phyloP scores from a whole-genome alignment of 2,329 filamentous ascomycete species.

The Colletotrichum lindemuthianum region DNA sequence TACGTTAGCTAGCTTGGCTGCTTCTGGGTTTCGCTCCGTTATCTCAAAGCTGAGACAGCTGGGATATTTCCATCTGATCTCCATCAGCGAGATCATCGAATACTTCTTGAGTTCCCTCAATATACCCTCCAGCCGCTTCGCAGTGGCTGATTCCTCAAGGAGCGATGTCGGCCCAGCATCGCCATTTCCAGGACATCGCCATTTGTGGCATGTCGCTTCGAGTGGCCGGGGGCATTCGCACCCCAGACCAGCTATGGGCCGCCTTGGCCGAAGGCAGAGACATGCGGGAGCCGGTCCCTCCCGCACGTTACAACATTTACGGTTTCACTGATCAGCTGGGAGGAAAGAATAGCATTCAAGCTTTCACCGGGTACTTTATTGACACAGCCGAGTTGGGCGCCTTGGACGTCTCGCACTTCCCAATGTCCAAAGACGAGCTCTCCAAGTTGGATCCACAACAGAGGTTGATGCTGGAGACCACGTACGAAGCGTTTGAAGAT shows the following conservation, averaged over 20 bases:
- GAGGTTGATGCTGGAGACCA: conserved; percentile 19
- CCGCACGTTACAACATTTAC: conserved; percentile 37
- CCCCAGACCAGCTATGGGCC: conserved; percentile 40
- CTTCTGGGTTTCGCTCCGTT: no score
- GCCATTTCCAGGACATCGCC: conserved; percentile 33
- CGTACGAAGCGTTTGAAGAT: conserved; percentile 15
- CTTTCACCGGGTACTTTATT: conserved; percentile 44
- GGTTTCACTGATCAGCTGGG: conserved; percentile 31
- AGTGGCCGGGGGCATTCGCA: conserved; percentile 39
- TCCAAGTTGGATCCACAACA: conserved; percentile 33
- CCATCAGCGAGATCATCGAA: no score
- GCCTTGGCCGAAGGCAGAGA: conserved; percentile 40
- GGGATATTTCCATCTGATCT: no score
- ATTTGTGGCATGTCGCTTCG: conserved; percentile 43
- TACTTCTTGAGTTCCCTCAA: no score
- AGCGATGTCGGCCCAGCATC: no score
- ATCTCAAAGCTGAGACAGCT: no score
- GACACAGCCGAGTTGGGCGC: conserved; percentile 40
- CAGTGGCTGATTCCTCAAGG: no score
- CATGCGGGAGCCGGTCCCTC: conserved; percentile 37
- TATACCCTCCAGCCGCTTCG: no score
- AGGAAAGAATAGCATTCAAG: conserved; percentile 37
- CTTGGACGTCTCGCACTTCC: conserved; percentile 45
- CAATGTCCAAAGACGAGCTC: conserved; percentile 41
- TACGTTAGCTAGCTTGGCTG: no score